These are phyloP conservation scores for Raffaelea arxii DNA, from an alignment of 2,329 filamentous ascomycete genomes.

Conservation along the genomic window DNA sequence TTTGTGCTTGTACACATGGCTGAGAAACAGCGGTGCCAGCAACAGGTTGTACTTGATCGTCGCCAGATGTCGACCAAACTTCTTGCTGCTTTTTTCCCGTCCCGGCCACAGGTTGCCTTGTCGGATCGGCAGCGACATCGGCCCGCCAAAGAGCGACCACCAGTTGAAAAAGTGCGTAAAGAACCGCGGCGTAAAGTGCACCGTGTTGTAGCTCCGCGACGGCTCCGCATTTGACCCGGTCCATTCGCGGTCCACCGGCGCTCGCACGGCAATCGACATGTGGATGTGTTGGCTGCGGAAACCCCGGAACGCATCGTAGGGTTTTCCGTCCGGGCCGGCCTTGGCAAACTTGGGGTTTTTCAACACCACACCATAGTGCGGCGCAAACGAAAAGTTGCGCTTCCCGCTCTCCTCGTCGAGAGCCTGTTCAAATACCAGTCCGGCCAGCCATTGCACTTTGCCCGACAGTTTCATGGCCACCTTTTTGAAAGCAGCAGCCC, in stretches of 20 bases:
- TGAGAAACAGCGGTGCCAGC: slow-evolving; percentile 84
- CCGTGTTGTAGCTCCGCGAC: slow-evolving; percentile 89
- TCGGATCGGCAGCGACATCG: slow-evolving; percentile 87
- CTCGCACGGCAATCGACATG: slow-evolving; percentile 82
- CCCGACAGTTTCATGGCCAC: slow-evolving; percentile 98
- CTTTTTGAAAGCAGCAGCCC: slow-evolving; percentile 83
- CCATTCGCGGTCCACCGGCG: slow-evolving; percentile 83
- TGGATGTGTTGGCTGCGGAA: slow-evolving; percentile 97
- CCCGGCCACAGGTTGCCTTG: slow-evolving; percentile 89
- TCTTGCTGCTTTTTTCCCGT: slow-evolving; percentile 93
- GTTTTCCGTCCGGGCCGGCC: slow-evolving; percentile 32
- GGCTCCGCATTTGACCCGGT: slow-evolving; percentile 61
- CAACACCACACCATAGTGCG: slow-evolving; percentile 84
- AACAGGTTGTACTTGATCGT: slow-evolving; percentile 97
- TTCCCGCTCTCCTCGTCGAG: slow-evolving; percentile 58
- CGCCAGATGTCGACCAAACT: slow-evolving; percentile 92
- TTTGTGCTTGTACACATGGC: slow-evolving; percentile 98
- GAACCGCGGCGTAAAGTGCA: slow-evolving; percentile 89
- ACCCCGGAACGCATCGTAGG: slow-evolving; percentile 90
- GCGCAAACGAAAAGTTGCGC: slow-evolving; percentile 79
- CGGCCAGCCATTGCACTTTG: slow-evolving; percentile 86
- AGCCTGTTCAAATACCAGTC: slow-evolving; percentile 84
- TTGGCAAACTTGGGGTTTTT: slow-evolving; percentile 70
- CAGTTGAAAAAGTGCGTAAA: slow-evolving; percentile 98
- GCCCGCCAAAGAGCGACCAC: slow-evolving; percentile 94